These are phyloP conservation scores for Stenocarpella maydis DNA, from an alignment of 2,329 filamentous ascomycete genomes.

Conservation along the genomic window DNA sequence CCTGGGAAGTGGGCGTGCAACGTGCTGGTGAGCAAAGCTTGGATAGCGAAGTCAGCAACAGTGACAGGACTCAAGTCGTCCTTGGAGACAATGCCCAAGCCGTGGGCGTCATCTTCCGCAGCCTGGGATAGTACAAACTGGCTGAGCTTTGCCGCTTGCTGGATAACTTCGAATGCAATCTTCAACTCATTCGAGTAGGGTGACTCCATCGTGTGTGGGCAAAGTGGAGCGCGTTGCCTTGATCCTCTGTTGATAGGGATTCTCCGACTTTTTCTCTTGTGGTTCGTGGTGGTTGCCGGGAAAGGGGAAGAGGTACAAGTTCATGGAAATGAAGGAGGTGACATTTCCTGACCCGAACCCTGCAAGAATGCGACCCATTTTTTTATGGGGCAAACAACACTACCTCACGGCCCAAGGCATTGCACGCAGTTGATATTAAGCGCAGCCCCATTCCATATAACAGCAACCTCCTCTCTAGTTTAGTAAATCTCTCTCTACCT, in stretches of 20 bases:
- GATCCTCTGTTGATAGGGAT: not conserved
- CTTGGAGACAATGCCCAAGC: conserved; percentile 58
- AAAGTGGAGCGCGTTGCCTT: not conserved
- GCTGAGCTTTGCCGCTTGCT: conserved; percentile 57
- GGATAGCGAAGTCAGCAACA: conserved; percentile 66
- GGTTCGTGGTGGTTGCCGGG: not conserved
- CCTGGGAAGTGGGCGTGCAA: conserved; percentile 59
- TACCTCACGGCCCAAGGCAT: too few relatives aligned
- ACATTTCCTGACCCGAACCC: too few relatives aligned
- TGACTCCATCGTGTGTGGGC: conserved; percentile 50
- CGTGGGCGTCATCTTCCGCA: conserved; percentile 43
- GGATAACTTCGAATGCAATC: conserved; percentile 53
- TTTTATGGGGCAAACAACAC: too few relatives aligned
- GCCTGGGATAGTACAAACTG: conserved; percentile 29
- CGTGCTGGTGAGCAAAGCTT: conserved; percentile 61
- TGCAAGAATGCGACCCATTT: too few relatives aligned
- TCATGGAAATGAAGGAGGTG: too few relatives aligned
- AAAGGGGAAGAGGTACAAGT: not conserved
- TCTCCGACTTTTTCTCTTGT: not conserved
- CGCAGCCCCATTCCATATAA: too few relatives aligned
- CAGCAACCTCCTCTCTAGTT: too few relatives aligned
- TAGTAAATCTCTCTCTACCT: too few relatives aligned
- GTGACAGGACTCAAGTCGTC: conserved; percentile 66
- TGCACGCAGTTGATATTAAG: too few relatives aligned
- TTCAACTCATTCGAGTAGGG: conserved; percentile 52